These are phyloP conservation scores for Globisporangium recalcitrans DNA, from an alignment of 352 stramenopile genomes.

Conservation along the genomic window DNA sequence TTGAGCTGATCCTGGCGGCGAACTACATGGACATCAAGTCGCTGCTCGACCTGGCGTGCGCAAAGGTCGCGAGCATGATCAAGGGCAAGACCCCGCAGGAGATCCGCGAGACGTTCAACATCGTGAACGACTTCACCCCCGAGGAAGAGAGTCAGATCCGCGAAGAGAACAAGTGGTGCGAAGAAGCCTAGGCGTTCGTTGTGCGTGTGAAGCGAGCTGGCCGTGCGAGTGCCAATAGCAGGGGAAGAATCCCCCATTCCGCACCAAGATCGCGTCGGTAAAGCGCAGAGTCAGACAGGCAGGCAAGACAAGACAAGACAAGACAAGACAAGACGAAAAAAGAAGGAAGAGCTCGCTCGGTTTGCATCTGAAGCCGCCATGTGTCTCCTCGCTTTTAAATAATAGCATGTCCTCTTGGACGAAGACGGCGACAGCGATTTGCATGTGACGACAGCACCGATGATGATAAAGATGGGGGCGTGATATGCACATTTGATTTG, in stretches of 20 bases:
- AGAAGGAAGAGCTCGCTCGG: neutral
- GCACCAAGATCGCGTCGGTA: neutral
- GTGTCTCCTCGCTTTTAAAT: neutral
- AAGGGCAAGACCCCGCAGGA: conserved; percentile 99
- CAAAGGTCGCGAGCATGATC: conserved; percentile 93
- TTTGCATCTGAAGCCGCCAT: neutral
- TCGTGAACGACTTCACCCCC: conserved; percentile 99
- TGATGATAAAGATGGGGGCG: neutral
- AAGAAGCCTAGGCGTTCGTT: conserved; percentile 89
- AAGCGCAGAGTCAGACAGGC: neutral
- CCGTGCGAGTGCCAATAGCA: neutral
- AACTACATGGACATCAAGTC: conserved; percentile 99
- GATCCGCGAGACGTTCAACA: conserved; percentile 99
- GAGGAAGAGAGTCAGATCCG: conserved; percentile 99
- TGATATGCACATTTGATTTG: neutral
- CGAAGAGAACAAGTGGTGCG: conserved; percentile 99
- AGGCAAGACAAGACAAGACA: neutral
- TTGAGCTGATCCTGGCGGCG: conserved; percentile 99
- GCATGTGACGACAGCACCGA: neutral
- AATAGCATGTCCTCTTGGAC: neutral
- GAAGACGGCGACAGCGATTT: neutral
- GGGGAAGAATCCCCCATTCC: neutral
- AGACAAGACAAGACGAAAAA: too few species aligned
- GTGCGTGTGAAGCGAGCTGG: neutral
- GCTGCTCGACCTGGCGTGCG: conserved; percentile 87